Evolutionary conservation across 2,329 filamentous ascomycete species (phyloP), one percentile per base, ranked within the genome.

Genomic region (Ceratocystis cacaofunesta): DNA sequence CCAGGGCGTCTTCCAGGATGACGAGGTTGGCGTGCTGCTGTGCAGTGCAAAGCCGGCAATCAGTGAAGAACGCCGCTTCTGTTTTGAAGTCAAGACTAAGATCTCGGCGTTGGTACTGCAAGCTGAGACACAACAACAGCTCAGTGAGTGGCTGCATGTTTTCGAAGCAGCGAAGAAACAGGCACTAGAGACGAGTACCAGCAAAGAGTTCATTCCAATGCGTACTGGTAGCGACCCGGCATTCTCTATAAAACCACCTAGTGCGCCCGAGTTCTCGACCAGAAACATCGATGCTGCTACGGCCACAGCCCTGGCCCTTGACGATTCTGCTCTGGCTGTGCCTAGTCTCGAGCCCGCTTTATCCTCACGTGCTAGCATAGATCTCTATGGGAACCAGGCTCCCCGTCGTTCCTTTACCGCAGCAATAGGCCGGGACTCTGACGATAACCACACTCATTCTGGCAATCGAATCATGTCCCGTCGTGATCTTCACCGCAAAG

Each of bases 71-170:
- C 85, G 94, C 48, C 84, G 94, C 17, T 99, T 97, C 75, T 97
- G 94, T 73, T 96, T 99, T 71, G 94, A 99, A 75, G 88, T 99
- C 71, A 99, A 97, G 79, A 99, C 94, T 1, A 99, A 96, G 75
- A 95, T 90, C 71, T 89, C 89, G 68, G 94, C 87, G 62, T 85
- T 96, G 69, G 78, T 96, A 67, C 79, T 99, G 2, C 94, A 99
- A 76, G 89, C 92, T 3, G 94, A 99, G 73, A 96, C 90, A 0
- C 94, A 99, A 73, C 79, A 78, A 62, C 90, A 97, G 72, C 82
- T 99, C n/a, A 91, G 89, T 67, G 89, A 95, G 71, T 99, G 94
- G 94, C 85, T 99, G 65, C 85, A 89, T 69, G 86, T 92, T 0
- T 96, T 99, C 70, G 92, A 99, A 70, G 84, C 92, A 17, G 92